Evolutionary conservation across 164 flowering plant genomes (phyloP).

Genomic region (Cinnamomum chago): DNA sequence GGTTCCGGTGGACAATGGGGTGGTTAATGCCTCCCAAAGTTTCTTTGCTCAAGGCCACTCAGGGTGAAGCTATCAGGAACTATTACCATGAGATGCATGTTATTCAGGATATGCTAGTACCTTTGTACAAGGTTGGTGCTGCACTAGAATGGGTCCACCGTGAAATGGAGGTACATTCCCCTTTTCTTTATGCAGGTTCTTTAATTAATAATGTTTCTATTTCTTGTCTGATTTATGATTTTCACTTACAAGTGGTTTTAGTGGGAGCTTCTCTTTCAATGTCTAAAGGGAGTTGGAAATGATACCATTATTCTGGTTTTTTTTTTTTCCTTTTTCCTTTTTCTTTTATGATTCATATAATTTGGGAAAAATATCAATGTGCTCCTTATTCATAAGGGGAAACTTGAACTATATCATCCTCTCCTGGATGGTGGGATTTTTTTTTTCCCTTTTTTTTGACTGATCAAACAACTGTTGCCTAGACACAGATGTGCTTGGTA

Average conservation of each 20-base stretch:
- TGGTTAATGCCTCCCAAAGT: slow-evolving; percentile 99
- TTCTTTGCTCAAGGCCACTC: slow-evolving; percentile 93
- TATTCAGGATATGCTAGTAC: slow-evolving; percentile 98
- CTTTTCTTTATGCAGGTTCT: not conserved
- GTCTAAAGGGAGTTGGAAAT: not conserved
- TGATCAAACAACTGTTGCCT: no score
- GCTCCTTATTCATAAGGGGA: no score
- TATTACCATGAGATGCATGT: slow-evolving; percentile 99
- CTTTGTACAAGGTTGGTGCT: slow-evolving; percentile 95
- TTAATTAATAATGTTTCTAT: not conserved
- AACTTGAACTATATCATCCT: no score
- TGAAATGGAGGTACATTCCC: slow-evolving; percentile 82
- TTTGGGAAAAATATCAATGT: no score
- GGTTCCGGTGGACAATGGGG: slow-evolving; percentile 87
- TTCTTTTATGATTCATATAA: not conserved
- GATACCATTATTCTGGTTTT: not conserved
- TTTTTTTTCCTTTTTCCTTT: no score
- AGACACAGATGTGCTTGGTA: no score
- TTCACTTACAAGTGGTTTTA: not conserved
- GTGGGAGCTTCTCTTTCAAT: not conserved
- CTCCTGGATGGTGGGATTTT: no score
- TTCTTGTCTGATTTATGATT: not conserved
- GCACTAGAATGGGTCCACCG: slow-evolving; percentile 83
- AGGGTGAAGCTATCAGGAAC: slow-evolving; percentile 96
- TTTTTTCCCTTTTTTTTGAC: no score